Base-by-base conservation (phyloP, 2,329 filamentous ascomycete species). In the Botrytis deweyae region DNA sequence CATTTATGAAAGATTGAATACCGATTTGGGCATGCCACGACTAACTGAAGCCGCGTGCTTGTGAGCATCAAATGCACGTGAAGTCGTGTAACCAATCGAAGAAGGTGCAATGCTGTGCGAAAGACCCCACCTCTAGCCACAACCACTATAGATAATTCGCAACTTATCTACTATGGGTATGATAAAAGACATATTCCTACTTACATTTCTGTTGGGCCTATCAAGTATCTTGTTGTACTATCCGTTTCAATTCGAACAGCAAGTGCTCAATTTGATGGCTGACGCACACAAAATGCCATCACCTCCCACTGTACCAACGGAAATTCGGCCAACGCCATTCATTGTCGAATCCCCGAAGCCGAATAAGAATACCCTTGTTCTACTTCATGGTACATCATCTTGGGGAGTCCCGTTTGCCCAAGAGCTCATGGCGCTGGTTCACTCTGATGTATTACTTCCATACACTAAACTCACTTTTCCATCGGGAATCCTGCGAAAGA, bases 321-420 rank as follows among this genome's bases (percentile, higher is more conserved):
- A 66, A 49, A 12, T 36, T 20, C 67, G 70, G 4, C 71, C 75
- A 9, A 8, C 20, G 59, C 76, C 75, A 36, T 73, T 78, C 70
- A 76, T 80, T 18, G 70, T 78, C 14, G 70, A 66, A 22, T 55
- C 73, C n/a, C 52, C 55, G 42, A 80, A 83, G 58, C 81, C 77
- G 0, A 82, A 84, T 67, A 74, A 65, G 12, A 71, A 70, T 4
- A 82, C 83, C 3, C 64, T 84, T 44, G 82, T 84, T 44, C 78
- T 84, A 70, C 81, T 84, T n/a, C 84, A 85, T 68, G 84, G 83
- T 29, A 82, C 82, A 49, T 83, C 83, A 42, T 81, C 79, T 52
- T 80, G 79, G 33, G 81, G 81, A 29, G 74, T 79, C 6, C 76
- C 77, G 22, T 84, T 85, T 61, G 82, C 82, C 7, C 68, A 74